These are phyloP conservation scores for Eimeria sp. DNA, from an alignment of 169 alveolate genomes.

Conservation along the genomic window DNA sequence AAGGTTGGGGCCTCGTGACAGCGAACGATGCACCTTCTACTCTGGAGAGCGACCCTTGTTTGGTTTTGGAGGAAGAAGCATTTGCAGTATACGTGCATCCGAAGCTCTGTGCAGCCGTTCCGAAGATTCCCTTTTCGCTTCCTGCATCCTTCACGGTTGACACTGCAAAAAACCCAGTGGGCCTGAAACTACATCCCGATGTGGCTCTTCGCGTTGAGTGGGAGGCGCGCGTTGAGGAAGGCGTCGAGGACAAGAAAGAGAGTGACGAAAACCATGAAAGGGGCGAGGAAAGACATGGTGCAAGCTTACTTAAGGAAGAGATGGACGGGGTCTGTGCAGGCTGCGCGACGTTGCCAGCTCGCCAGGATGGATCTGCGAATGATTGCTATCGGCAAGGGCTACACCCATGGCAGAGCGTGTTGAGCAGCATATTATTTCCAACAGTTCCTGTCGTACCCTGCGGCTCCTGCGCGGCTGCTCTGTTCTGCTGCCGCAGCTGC, in stretches of 20 bases:
- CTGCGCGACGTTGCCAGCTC: slow-evolving; percentile 60
- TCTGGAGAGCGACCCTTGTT: neutral
- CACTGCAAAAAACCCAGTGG: neutral
- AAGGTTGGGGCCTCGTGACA: slow-evolving; percentile 47
- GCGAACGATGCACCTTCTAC: neutral
- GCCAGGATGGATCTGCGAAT: slow-evolving; percentile 2
- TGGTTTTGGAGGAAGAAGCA: slow-evolving; percentile 65
- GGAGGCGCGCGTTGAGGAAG: slow-evolving; percentile 25
- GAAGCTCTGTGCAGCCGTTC: slow-evolving; percentile 40
- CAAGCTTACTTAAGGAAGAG: neutral
- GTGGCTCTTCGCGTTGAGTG: neutral
- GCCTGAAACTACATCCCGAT: neutral
- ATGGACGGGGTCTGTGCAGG: slow-evolving; percentile 38
- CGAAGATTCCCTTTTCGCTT: slow-evolving; percentile 10
- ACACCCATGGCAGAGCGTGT: neutral
- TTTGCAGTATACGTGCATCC: slow-evolving; percentile 62
- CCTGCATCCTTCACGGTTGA: neutral
- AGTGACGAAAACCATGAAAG: neutral
- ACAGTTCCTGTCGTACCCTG: slow-evolving; percentile 50
- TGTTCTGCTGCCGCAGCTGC: slow-evolving; percentile 55
- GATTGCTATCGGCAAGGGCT: neutral
- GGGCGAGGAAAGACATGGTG: neutral
- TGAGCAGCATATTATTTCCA: slow-evolving; percentile 6
- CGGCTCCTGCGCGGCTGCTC: slow-evolving; percentile 60
- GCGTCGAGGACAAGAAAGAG: neutral